Evolutionary conservation across 2,329 filamentous ascomycete species (phyloP).

Genomic region (Diaporthe eres): DNA sequence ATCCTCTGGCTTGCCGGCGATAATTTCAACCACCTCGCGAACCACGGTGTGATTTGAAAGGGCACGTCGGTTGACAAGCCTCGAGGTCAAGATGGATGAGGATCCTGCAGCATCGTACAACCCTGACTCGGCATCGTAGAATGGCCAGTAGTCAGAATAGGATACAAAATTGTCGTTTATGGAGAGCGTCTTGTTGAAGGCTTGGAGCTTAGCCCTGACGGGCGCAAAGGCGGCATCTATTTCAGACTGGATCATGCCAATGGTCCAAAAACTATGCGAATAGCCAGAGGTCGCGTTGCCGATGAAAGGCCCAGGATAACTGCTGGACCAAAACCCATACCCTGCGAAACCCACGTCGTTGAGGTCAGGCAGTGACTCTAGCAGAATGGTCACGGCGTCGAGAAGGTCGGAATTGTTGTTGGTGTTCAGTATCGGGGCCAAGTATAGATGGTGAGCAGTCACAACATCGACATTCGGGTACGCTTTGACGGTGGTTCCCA

Average conservation of each 20-base stretch:
- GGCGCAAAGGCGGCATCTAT: background rate
- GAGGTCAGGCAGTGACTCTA: background rate
- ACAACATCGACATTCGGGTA: conserved; percentile 7
- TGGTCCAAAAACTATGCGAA: conserved; percentile 3
- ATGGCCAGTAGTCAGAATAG: conserved; percentile 18
- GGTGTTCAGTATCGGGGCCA: background rate
- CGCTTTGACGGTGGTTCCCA: conserved; percentile 30
- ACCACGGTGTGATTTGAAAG: background rate
- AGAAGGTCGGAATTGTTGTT: background rate
- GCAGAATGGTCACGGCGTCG: background rate
- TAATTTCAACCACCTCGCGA: background rate
- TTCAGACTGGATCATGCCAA: background rate
- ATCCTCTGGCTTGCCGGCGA: background rate
- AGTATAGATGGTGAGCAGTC: conserved; percentile 7
- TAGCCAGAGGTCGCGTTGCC: conserved; percentile 20
- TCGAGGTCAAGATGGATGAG: background rate
- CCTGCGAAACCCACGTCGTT: conserved; percentile 7
- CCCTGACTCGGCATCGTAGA: conserved; percentile 3
- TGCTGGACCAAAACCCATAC: background rate
- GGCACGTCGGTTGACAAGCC: background rate
- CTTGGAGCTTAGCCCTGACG: background rate
- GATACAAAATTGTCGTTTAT: background rate
- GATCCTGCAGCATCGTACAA: background rate
- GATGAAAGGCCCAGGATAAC: background rate
- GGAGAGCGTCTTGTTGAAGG: background rate